These are phyloP conservation scores for Austroboletus eburneus DNA, from an alignment of 768 basidiomycete genomes.

Conservation along the genomic window DNA sequence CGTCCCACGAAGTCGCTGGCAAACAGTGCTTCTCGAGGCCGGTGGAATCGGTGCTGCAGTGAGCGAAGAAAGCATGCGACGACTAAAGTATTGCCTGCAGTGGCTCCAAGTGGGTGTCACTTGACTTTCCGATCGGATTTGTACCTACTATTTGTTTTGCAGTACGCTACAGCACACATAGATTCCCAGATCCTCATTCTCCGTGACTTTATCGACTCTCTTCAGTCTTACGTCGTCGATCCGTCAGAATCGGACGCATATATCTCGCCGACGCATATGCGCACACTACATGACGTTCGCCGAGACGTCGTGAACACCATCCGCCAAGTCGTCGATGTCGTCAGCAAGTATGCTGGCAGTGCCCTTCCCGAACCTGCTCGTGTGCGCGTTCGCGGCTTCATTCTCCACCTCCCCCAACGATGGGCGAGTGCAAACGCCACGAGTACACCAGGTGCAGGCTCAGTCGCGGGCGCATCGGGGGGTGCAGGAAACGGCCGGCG, in stretches of 20 bases:
- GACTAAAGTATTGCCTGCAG: conserved; percentile 79
- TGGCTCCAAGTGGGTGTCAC: conserved; percentile 71
- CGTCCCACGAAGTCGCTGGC: conserved; percentile 77
- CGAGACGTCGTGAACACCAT: conserved; percentile 86
- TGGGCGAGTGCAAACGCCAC: conserved; percentile 46
- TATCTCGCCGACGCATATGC: conserved; percentile 50
- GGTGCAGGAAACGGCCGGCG: conserved; percentile 18
- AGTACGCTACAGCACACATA: conserved; percentile 87
- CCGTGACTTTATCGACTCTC: conserved; percentile 74
- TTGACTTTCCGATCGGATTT: not conserved
- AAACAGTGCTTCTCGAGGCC: conserved; percentile 78
- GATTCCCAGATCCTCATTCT: conserved; percentile 83
- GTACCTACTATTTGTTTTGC: not conserved
- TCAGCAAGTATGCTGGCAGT: conserved; percentile 79
- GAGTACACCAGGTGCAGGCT: conserved; percentile 31
- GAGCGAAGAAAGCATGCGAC: conserved; percentile 87
- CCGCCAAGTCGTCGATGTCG: conserved; percentile 83
- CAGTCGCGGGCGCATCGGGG: conserved; percentile 33
- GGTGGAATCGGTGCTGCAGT: conserved; percentile 85
- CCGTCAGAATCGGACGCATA: conserved; percentile 27
- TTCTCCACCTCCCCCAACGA: conserved; percentile 74
- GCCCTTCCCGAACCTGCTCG: conserved; percentile 85
- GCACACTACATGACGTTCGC: conserved; percentile 69
- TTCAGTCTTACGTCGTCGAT: conserved; percentile 40
- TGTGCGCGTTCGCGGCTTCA: conserved; percentile 66